Evolutionary conservation across 2,329 filamentous ascomycete genomes (phyloP), one percentile per base, ranked within the genome.

Genomic region (Acrodontium crateriforme): DNA sequence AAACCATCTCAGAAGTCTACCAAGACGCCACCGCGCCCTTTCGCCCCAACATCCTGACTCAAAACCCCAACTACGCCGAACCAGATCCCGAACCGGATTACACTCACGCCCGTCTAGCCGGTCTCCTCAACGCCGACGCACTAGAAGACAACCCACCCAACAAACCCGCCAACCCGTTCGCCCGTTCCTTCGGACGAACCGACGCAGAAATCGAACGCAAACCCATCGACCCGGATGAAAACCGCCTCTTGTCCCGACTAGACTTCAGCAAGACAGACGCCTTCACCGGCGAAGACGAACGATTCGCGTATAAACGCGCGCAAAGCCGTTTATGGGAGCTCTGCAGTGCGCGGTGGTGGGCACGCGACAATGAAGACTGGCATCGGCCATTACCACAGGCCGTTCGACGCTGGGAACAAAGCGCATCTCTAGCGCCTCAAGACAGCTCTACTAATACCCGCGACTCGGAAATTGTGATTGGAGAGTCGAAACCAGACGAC

Each of bases 311-410:
- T 42, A 81, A 81, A 52, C 65, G 81, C 14, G 81, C 80, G 2
- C 64, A 71, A 23, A 81, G 75, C 39, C 61, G 81, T n/a, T 57
- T 89, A 3, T 89, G 79, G 80, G 79, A 89, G 55, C 71, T 89
- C 48, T 87, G 79, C 50, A 71, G 78, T 11, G 62, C 60, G 19
- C 60, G 67, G 35, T 87, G 80, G 80, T 81, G 82, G 58, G 63
- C 64, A 3, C 57, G 78, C 25, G 59, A 55, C 3, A 68, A 66
- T 3, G 55, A 62, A 5, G 62, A 54, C 6, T 85, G 79, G 78
- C 78, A 75, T 69, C 66, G 66, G 36, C 79, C 79, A 3, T 46
- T 84, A 20, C 67, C 73, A 1, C 37, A 50, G 0, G 71, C 78
- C 35, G 67, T 71, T 6, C 54, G 80, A 25, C 67, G 74, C 41